Conservation (phyloP, 768 basidiomycete species). For the Lyophyllum decastes region DNA sequence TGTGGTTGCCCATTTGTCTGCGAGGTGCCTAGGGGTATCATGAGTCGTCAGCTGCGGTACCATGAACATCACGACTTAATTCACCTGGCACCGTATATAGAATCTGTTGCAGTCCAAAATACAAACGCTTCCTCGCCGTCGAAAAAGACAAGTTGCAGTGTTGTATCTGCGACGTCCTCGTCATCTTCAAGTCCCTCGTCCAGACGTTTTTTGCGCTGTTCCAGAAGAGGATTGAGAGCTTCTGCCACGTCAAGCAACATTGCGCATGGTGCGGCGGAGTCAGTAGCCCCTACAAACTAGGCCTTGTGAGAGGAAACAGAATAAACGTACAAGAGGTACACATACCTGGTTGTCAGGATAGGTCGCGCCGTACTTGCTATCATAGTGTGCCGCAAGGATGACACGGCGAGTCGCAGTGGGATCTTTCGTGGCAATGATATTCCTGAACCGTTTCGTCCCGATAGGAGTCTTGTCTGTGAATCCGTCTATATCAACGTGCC, state of each 20-base stretch:
- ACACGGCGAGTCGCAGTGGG: conserved; percentile 80
- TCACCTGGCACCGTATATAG: conserved; percentile 93
- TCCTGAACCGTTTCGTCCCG: conserved; percentile 78
- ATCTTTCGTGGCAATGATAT: conserved; percentile 95
- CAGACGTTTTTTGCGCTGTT: conserved; percentile 55
- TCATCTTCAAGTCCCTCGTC: conserved; percentile 61
- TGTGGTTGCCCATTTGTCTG: conserved; percentile 77
- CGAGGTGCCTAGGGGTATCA: conserved; percentile 68
- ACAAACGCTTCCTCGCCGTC: conserved; percentile 98
- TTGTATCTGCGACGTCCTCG: conserved; percentile 82
- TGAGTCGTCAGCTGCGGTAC: conserved; percentile 1
- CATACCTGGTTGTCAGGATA: conserved; percentile 77
- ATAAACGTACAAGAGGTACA: conserved; percentile 2
- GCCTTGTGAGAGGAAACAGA: conserved; percentile 7
- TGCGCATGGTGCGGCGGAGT: conserved; percentile 94
- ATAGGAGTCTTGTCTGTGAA: conserved; percentile 83
- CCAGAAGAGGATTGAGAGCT: conserved; percentile 71
- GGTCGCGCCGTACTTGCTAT: conserved; percentile 82
- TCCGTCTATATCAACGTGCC: conserved; percentile 86
- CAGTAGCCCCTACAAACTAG: conserved; percentile 96
- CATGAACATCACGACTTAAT: conserved; percentile 7
- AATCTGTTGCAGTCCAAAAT: conserved; percentile 87
- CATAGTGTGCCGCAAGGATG: conserved; percentile 90
- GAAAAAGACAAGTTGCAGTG: conserved; percentile 91
- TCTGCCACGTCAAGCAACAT: conserved; percentile 93